Percentiles rank a stretch among this genome's conserved stretches.
Conservation (phyloP, 164 flowering plant species). For the Cinnamomum chago region DNA sequence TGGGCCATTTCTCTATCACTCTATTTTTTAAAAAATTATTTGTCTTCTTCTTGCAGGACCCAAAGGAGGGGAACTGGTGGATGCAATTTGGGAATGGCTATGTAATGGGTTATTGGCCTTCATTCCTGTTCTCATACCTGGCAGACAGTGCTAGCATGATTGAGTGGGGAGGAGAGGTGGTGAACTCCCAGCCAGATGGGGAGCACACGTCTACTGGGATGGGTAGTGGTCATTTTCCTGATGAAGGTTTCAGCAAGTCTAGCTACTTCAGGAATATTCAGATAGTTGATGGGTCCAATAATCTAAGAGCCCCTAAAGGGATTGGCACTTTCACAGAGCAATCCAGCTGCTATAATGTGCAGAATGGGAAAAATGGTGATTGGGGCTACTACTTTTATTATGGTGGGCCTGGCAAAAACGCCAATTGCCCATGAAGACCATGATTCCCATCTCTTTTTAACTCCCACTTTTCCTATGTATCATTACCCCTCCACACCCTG, state of each 20-base stretch:
- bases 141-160: conserved; percentile 49
- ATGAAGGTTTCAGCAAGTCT: conserved; percentile 52
- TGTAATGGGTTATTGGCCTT: conserved; percentile 65
- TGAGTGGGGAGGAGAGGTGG: conserved; percentile 70
- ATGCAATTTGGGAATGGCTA: conserved; percentile 50
- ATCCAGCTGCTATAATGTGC: conserved; percentile 49
- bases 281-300: conserved; percentile 43
- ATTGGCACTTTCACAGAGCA: conserved; percentile 46
- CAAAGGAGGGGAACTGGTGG: conserved; percentile 59
- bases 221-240: conserved; percentile 70
- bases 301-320: conserved; percentile 37
- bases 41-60: conserved; percentile 31
- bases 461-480: conserved; percentile 22
- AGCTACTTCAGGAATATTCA: conserved; percentile 53
- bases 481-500: conserved; percentile 27
- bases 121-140: conserved; percentile 42
- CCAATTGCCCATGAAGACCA: conserved; percentile 31
- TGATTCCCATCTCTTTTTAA: conserved; percentile 1
- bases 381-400: conserved; percentile 61
- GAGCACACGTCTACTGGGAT: conserved; percentile 50
- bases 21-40: neutral
- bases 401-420: conserved; percentile 64
- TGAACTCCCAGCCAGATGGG: conserved; percentile 46
- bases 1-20: neutral
- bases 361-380: conserved; percentile 35